Evolutionary conservation across 2,329 filamentous ascomycete genomes (phyloP).

Genomic region (Fusarium xylarioides): DNA sequence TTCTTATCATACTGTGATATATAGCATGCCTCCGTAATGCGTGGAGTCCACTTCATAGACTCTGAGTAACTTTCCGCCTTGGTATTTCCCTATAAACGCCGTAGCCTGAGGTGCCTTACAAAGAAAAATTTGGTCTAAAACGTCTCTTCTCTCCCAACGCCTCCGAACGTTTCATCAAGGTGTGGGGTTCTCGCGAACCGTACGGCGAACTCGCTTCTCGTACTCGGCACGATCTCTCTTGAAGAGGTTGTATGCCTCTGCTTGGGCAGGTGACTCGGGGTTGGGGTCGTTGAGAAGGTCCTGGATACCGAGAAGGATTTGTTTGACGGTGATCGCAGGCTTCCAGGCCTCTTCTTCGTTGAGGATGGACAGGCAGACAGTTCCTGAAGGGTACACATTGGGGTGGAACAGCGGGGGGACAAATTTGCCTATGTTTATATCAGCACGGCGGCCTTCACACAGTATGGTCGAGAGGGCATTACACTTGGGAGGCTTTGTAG

Average conservation of each 20-base stretch:
- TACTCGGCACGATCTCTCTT: conserved; percentile 90
- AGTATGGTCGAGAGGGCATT: conserved; percentile 48
- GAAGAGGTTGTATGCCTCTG: conserved; percentile 96
- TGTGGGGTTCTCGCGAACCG: conserved; percentile 89
- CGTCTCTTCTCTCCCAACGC: conserved; percentile 3
- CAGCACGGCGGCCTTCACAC: conserved; percentile 7
- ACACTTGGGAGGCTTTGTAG: conserved; percentile 99
- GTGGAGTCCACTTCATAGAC: conserved; percentile 2
- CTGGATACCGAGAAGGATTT: conserved; percentile 95
- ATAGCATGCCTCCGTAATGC: conserved; percentile 6
- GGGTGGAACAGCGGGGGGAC: conserved; percentile 95
- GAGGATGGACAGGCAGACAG: conserved; percentile 94
- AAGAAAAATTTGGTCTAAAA: conserved; percentile 29
- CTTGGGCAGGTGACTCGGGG: conserved; percentile 94
- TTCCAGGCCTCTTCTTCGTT: conserved; percentile 99
- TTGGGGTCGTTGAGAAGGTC: conserved; percentile 96
- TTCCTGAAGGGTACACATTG: conserved; percentile 98
- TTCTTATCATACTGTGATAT: conserved; percentile 25
- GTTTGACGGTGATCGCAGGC: conserved; percentile 97
- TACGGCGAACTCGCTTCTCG: conserved; percentile 84
- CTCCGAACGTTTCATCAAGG: conserved; percentile 56
- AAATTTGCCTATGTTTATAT: conserved; percentile 79
- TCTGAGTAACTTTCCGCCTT: conserved; percentile 40
- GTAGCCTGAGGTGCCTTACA: conserved; percentile 37
- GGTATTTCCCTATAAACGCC: conserved; percentile 47